These are phyloP conservation scores for Flaveria floridana DNA, from an alignment of 140 eudicot genomes.

Conservation along the genomic window DNA sequence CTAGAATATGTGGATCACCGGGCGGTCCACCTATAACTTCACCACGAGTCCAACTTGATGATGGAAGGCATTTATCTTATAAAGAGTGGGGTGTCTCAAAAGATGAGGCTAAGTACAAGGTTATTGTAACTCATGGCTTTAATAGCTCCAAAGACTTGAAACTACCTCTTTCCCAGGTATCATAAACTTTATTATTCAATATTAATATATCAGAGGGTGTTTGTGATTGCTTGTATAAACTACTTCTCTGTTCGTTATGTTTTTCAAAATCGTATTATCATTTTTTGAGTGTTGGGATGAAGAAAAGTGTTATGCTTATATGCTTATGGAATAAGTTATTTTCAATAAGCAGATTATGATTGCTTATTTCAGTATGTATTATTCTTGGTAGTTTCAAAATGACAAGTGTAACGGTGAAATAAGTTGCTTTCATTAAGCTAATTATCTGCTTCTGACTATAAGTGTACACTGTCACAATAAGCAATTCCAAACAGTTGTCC, in stretches of 20 bases:
- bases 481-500: neutral
- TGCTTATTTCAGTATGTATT: neutral
- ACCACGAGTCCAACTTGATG: conserved; percentile 59
- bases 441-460: neutral
- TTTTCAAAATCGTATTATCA: neutral
- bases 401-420: neutral
- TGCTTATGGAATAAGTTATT: neutral
- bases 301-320: conserved; percentile 4
- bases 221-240: neutral
- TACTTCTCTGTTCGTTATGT: neutral
- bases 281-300: neutral
- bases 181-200: neutral
- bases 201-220: neutral
- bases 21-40: conserved; percentile 79
- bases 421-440: neutral
- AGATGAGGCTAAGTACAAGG: conserved; percentile 53
- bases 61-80: conserved; percentile 75
- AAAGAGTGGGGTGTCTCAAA: conserved; percentile 56
- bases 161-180: conserved; percentile 60
- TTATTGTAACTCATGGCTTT: conserved; percentile 68
- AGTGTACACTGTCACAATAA: neutral
- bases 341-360: neutral
- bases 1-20: conserved; percentile 60
- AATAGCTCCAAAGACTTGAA: conserved; percentile 55
- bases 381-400: neutral